Evolutionary conservation across 768 basidiomycete species (phyloP), one percentile per base, ranked within the genome.

Genomic region (Candolleomyces eurysporus): DNA sequence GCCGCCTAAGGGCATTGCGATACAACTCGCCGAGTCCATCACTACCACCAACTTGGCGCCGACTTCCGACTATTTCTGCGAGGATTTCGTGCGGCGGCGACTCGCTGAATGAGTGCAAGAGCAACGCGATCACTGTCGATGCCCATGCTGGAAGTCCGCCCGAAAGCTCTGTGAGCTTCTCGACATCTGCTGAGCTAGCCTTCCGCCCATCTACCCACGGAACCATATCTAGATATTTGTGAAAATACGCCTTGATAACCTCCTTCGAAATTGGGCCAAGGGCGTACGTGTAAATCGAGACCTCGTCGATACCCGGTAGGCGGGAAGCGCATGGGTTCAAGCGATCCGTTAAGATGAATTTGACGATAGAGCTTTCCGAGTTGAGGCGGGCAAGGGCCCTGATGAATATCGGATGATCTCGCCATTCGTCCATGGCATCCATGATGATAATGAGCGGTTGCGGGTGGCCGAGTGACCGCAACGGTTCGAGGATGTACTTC

Each of bases 361-460:
- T 32, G 9, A 32, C 32, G 32, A 32, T 32, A 5, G 58, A 31
- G 8, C 58, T 52, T 4, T 13, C 19, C 1, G 42, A 40, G 19
- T 39, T 21, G n/a, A 63, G 17, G 36, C 40, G 21, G 2, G 26
- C 26, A 10, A 63, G 58, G 10, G 48, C 62, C n/a, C 45, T 22
- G 31, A 63, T 48, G 30, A 63, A 59, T 10, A 26, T 21, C 21
- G 54, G 26, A 4, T 43, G n/a, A 46, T 54, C 8, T 0, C 7
- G 32, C 58, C 58, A 63, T 60, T 63, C 62, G 52, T 63, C 62
- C 19, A 63, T 21, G 32, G 51, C 62, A 48, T 63, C 62, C n/a
- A 63, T 19, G n/a, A 63, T 30, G 36, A 63, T 48, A 14, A 55
- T 53, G 31, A 63, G 51, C 9, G 50, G 30, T 13, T 42, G 43